These are phyloP conservation scores for Citrullus colocynthis DNA, from an alignment of 306 rosid species.

Conservation along the genomic window DNA sequence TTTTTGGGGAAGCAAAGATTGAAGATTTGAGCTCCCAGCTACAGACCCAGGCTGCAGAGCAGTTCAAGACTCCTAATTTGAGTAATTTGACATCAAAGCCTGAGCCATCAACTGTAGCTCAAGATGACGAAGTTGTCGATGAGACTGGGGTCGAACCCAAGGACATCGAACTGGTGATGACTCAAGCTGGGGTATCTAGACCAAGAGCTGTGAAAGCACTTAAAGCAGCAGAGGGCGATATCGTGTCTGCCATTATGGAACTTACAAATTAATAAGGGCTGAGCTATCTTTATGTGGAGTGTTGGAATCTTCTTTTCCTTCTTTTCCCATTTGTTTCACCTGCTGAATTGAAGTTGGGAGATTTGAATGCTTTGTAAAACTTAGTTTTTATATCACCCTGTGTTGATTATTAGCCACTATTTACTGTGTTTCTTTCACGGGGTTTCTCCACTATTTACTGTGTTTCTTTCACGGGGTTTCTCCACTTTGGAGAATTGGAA, in stretches of 20 bases:
- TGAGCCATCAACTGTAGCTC: conserved; percentile 46
- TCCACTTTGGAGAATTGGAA: no score
- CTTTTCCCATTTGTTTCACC: not conserved
- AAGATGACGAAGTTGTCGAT: conserved; percentile 75
- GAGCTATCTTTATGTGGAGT: not conserved
- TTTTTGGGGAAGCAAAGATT: conserved; percentile 86
- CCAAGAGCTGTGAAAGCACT: conserved; percentile 72
- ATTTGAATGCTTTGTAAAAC: not conserved
- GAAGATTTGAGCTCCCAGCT: conserved; percentile 88
- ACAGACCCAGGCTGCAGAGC: conserved; percentile 88
- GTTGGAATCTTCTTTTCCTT: not conserved
- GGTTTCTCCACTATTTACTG: no score
- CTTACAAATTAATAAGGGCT: conserved; percentile 43
- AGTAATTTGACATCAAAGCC: conserved; percentile 50
- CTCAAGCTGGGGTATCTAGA: conserved; percentile 83
- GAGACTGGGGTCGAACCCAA: conserved; percentile 81
- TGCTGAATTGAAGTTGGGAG: not conserved
- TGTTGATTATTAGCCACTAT: not conserved
- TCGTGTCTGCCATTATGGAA: conserved; percentile 90
- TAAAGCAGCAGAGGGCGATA: conserved; percentile 60
- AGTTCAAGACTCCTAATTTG: conserved; percentile 73
- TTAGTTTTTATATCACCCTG: not conserved
- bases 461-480: no score
- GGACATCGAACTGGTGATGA: conserved; percentile 80
- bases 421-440: no score